phyloP scores from a whole-genome alignment of 2,329 filamentous ascomycete genomes.

The Fusarium sp. region DNA sequence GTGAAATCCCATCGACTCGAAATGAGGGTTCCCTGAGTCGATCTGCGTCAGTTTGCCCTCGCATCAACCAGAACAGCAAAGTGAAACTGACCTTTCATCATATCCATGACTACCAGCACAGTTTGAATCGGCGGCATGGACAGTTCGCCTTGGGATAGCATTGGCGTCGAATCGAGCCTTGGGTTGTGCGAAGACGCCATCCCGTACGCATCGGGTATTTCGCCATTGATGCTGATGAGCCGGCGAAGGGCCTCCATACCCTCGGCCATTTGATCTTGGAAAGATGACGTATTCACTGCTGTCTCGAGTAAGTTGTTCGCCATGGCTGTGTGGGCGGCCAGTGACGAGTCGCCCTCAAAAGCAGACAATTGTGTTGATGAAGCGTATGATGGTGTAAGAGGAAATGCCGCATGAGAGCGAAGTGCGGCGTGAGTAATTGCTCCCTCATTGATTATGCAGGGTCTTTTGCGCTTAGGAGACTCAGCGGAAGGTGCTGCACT shows the following conservation, averaged over 20 bases:
- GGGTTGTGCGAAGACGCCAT: constrained; percentile 1
- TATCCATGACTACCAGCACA: neutral
- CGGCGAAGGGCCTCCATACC: neutral
- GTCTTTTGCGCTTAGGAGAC: constrained; percentile 3
- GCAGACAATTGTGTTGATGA: constrained; percentile 4
- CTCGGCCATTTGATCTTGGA: neutral
- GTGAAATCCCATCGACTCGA: constrained; percentile 10
- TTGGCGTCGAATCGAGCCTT: neutral
- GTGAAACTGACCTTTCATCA: neutral
- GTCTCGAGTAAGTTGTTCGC: constrained; percentile 2
- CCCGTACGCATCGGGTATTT: constrained; percentile 8
- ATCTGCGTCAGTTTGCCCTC: neutral
- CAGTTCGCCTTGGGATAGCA: neutral
- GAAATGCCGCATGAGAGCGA: neutral
- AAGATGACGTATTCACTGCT: neutral
- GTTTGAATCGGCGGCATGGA: neutral
- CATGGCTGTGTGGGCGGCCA: constrained; percentile 8
- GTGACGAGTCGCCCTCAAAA: constrained; percentile 10
- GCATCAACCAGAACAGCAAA: neutral
- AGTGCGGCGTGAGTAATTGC: neutral
- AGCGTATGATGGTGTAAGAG: constrained; percentile 1
- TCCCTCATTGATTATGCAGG: neutral
- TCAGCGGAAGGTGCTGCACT: neutral
- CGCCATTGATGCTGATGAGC: neutral
- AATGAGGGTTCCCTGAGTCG: neutral